Conservation (phyloP, 208 protist genomes). For the Acanthamoeba lenticulata region DNA sequence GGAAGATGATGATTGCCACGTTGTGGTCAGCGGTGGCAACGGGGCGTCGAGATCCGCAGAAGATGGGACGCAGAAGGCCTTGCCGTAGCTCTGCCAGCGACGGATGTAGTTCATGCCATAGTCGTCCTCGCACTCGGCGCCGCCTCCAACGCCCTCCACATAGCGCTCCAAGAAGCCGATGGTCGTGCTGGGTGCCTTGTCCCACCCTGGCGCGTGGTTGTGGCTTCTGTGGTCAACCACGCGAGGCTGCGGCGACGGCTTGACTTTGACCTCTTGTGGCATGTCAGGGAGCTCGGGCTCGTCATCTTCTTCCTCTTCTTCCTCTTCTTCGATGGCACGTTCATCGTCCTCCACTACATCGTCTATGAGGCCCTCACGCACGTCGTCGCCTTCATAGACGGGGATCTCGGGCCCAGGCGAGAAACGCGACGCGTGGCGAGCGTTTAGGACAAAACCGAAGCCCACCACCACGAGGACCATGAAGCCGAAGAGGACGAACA, state of each 20-base stretch:
- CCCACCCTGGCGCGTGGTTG: background rate
- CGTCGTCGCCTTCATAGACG: background rate
- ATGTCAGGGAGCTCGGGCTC: background rate
- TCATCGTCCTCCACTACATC: background rate
- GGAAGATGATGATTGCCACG: background rate
- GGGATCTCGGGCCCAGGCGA: background rate
- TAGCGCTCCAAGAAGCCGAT: background rate
- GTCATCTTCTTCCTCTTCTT: background rate
- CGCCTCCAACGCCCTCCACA: background rate
- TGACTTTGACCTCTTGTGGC: background rate
- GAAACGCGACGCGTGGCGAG: background rate
- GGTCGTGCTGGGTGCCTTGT: background rate
- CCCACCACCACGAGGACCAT: background rate
- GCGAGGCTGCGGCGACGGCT: background rate
- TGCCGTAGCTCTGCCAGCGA: conserved; percentile 27
- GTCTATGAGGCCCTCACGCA: background rate
- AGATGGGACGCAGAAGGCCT: conserved; percentile 14
- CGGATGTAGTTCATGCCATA: conserved; percentile 24
- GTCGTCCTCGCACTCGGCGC: conserved; percentile 41
- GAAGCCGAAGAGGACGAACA: background rate
- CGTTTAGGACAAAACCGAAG: background rate
- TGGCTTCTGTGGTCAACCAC: background rate
- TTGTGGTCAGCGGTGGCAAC: background rate
- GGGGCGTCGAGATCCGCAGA: background rate
- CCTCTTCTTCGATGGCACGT: background rate